Base-by-base conservation (phyloP, 73 alveolate genomes). In the Paramecium octaurelia region DNA sequence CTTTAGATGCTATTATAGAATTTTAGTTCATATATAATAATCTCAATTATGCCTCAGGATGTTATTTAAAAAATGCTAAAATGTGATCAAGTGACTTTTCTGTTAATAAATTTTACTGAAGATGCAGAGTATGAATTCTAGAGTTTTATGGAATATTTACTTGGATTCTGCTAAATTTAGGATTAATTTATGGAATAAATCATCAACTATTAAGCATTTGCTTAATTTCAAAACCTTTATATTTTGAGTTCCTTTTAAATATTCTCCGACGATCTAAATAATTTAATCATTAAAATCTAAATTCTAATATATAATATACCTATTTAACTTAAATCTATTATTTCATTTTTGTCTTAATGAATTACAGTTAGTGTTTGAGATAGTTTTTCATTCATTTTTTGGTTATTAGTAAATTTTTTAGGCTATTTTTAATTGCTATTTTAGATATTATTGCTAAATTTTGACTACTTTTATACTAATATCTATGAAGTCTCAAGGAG, bases 341-440 rank as follows among this genome's bases (percentile, higher is more conserved):
- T 80, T 80, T 80, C 91, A 21, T 42, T 20, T 21, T 42, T 44
- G 24, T 80, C 91, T 80, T 24, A 40, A 18, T 44, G 91, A 11
- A 46, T 46, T 0, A 64, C 31, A n/a, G 69, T 75, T 36, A 75
- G 21, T 2, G 48, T 23, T 21, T 46, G 21, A 24, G 71, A 43
- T 80, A 80, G 6, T 48, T 80, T 80, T 80, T 80, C 91, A 80
- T 80, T 80, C 91, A 80, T 80, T 48, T 80, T 80, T 10, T 24
- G 11, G 18, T 80, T 48, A 11, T 80, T 44, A 4, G 76, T 80
- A 73, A 73, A 73, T 73, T 23, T 54, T 18, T 73, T 73, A 34
- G 46, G 10, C 24, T 27, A 60, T 21, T 60, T 60, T 23, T 60
- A 60, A 60, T 50, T 50, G 27, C 29, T 50, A n/a, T 50, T 50